phyloP scores from a whole-genome alignment of 108 stramenopile species.

The Fragilariopsis cylindrus region DNA sequence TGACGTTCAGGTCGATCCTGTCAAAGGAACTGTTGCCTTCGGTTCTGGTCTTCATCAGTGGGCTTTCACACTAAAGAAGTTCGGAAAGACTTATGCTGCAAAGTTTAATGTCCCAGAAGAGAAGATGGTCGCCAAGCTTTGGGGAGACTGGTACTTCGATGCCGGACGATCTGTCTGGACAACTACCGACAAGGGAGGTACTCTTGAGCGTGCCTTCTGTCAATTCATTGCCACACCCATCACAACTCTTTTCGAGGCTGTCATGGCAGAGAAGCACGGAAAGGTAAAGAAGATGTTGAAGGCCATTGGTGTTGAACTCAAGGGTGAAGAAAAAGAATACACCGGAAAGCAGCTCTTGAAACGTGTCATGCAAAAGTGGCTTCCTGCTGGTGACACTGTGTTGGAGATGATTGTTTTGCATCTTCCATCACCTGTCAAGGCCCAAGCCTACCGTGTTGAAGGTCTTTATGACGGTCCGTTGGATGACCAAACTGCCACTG shows the following conservation, averaged over 20 bases:
- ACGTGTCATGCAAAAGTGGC: slow-evolving; percentile 99
- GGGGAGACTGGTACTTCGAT: slow-evolving; percentile 99
- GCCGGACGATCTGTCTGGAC: slow-evolving; percentile 94
- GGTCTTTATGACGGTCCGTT: slow-evolving; percentile 98
- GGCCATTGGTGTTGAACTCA: slow-evolving; percentile 97
- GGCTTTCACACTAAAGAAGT: slow-evolving; percentile 99
- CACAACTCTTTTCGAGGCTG: slow-evolving; percentile 97
- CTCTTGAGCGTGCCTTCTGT: slow-evolving; percentile 97
- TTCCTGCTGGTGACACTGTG: slow-evolving; percentile 99
- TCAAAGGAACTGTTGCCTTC: slow-evolving; percentile 99
- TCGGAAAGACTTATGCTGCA: slow-evolving; percentile 97
- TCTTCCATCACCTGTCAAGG: slow-evolving; percentile 96
- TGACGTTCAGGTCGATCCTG: slow-evolving; percentile 97
- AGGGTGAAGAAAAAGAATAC: slow-evolving; percentile 95
- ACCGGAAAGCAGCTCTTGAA: slow-evolving; percentile 97
- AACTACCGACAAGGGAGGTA: slow-evolving; percentile 85
- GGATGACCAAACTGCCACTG: slow-evolving; percentile 95
- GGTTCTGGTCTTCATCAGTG: slow-evolving; percentile 99
- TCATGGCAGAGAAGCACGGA: slow-evolving; percentile 97
- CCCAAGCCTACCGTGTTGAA: slow-evolving; percentile 98
- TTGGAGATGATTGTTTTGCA: slow-evolving; percentile 99
- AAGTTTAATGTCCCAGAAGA: slow-evolving; percentile 97
- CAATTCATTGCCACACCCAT: slow-evolving; percentile 99
- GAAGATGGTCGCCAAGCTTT: slow-evolving; percentile 99
- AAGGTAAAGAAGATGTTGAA: slow-evolving; percentile 99